Evolutionary conservation across 2,329 filamentous ascomycete genomes (phyloP), one percentile per base, ranked within the genome.

Genomic region (Blastomyces emzantsi): DNA sequence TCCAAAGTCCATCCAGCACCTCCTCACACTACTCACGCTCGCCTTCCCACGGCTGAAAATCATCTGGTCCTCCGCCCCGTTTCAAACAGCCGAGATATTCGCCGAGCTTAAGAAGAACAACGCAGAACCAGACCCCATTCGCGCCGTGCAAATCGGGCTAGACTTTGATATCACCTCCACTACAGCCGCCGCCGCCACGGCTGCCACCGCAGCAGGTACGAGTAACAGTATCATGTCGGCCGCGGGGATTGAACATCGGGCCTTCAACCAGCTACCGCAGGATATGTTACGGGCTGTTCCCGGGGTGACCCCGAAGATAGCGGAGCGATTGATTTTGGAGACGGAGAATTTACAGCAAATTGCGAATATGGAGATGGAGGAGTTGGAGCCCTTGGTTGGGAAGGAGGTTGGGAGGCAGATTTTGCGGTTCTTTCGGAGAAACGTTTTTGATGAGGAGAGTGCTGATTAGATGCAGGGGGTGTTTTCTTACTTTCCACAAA

Each of bases 41-140:
- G 90, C 93, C 0, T 99, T 97, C 70, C 94, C 94, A 0, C 86
- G 86, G 28, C 82, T 99, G 59, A 88, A 90, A 67, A 89, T 99
- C 69, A 91, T 99, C 69, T 99, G 94, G 94, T 94, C 90, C 9
- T 90, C 86, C 9, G 92, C 88, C 13, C 93, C 94, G 0, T 96
- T 96, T 73, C 92, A 99, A 75, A 97, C 94, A 0, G 94, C 94
- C 1, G 92, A 97, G 78, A 97, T 99, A 66, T 97, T 99, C 73
- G 88, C 92, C 70, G 88, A 91, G 68, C 83, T 99, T 62, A 99
- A 99, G 79, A 89, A 91, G 68, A 88, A 92, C 70, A 89, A 93
- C 69, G 82, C 87, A 2, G 94, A 99, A 76, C 94, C 94, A 0
- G 92, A 99, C 73, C 94, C 94, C 1, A 83, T 96, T 45, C 86